These are phyloP conservation scores for Dendrothele bispora DNA, from an alignment of 768 basidiomycete genomes.

Conservation along the genomic window DNA sequence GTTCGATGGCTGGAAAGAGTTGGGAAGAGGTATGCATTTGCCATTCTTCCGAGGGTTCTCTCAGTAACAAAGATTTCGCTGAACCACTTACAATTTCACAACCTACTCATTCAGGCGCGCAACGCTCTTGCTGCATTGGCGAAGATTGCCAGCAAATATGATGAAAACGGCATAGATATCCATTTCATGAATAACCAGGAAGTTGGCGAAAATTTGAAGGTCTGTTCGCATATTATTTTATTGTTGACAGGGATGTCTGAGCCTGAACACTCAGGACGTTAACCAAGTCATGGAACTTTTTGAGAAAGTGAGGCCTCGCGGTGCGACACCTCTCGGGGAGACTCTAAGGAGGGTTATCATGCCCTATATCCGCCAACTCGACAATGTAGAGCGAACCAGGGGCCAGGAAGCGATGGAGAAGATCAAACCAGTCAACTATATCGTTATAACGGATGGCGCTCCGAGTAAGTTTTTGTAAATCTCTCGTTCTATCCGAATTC, in stretches of 20 bases:
- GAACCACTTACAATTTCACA: neutral
- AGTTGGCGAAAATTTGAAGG: constrained; percentile 38
- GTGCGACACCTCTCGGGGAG: constrained; percentile 17
- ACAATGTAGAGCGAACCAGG: constrained; percentile 27
- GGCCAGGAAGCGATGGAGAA: constrained; percentile 30
- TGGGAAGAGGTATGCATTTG: constrained; percentile 49
- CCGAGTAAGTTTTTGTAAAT: constrained; percentile 41
- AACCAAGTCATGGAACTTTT: constrained; percentile 5
- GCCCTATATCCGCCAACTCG: constrained; percentile 24
- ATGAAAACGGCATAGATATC: constrained; percentile 60
- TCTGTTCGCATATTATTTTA: constrained; percentile 19
- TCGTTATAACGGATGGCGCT: constrained; percentile 65
- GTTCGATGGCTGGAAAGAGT: constrained; percentile 47
- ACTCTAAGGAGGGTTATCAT: constrained; percentile 32
- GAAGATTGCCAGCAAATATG: constrained; percentile 47
- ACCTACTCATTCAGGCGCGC: constrained; percentile 39
- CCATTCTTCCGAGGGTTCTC: neutral
- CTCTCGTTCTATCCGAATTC: constrained; percentile 2
- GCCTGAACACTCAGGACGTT: neutral
- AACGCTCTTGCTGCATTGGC: constrained; percentile 51
- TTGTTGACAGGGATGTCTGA: neutral
- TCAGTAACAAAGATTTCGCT: no score
- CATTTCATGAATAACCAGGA: constrained; percentile 52
- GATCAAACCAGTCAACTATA: constrained; percentile 57
- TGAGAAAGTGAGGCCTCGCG: neutral